Evolutionary conservation across 2,329 filamentous ascomycete species (phyloP), one percentile per base, ranked within the genome.

Genomic region (Trichoderma atroviride): DNA sequence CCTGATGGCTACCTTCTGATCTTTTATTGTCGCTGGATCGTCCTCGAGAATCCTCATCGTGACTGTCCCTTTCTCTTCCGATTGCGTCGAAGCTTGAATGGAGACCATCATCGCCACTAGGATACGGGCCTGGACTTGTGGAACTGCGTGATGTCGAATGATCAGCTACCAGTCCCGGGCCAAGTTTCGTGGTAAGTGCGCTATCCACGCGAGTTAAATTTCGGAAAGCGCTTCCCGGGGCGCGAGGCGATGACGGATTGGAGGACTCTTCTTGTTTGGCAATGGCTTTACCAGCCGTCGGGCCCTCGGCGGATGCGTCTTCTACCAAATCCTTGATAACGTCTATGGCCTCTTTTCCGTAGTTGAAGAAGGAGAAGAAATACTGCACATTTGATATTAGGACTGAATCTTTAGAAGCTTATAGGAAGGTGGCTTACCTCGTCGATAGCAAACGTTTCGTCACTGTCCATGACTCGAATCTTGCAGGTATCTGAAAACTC

Each of bases 401-500:
- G 9, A 35, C n/a, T 29, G 16, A 27, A 35, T n/a, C 11, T 24
- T 31, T 24, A 2, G 7, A 40, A 40, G 19, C 6, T 31, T 31
- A 11, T 1, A 27, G 40, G 22, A 33, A 4, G 97, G 80, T 97
- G 97, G 4, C 19, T 7, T 14, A 93, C 92, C 85, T 99, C 96
- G 75, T 99, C 96, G 72, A 98, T 92, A 3, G 94, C 94, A 80
- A 92, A 98, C 0, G 93, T 96, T 79, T 97, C 95, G 72, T 96
- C 93, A 72, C 94, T 96, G 76, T 97, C 94, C 69, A 98, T 90
- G 55, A 97, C 93, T 47, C 93, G 89, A 71, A 99, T 90, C 80
- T 97, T 97, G 82, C 96, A 91, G 0, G 96, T 98, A 72, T 97
- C 93, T 27, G 94, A 93, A 78, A 97, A 94, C 72, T 96, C 93